phyloP scores from a whole-genome alignment of 176 grass and related monocot genomes.

The Paspalum vaginatum region DNA sequence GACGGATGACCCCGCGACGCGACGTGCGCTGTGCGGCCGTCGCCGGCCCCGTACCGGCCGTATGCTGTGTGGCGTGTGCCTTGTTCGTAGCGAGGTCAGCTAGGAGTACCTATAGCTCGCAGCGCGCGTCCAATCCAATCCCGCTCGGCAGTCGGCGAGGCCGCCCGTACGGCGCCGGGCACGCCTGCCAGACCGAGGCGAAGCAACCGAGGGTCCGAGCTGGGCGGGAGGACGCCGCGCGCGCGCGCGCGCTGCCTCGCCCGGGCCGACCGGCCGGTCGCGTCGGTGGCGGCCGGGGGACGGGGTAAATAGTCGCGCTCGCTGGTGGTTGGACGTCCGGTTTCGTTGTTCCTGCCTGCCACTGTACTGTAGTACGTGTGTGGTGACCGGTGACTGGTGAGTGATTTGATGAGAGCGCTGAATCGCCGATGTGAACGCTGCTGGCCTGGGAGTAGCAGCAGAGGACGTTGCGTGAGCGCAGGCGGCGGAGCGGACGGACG shows the following conservation, averaged over 20 bases:
- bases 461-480: conserved; percentile 11
- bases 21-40: neutral
- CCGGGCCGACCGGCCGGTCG: conserved; percentile 35
- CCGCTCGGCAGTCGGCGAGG: neutral
- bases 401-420: neutral
- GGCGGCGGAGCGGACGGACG: neutral
- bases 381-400: neutral
- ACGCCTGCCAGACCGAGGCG: neutral
- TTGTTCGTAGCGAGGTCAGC: neutral
- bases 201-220: neutral
- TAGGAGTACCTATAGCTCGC: no score
- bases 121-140: neutral
- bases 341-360: neutral
- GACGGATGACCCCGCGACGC: neutral
- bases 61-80: neutral
- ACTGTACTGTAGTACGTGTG: no score
- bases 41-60: no score
- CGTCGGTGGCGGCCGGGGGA: neutral
- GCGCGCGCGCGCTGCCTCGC: conserved; percentile 35
- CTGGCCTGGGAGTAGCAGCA: neutral
- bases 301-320: no score
- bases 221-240: neutral
- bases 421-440: neutral
- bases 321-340: neutral
- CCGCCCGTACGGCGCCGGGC: neutral